Evolutionary conservation across 768 basidiomycete genomes (phyloP).

Genomic region (Tremella yokohamensis): DNA sequence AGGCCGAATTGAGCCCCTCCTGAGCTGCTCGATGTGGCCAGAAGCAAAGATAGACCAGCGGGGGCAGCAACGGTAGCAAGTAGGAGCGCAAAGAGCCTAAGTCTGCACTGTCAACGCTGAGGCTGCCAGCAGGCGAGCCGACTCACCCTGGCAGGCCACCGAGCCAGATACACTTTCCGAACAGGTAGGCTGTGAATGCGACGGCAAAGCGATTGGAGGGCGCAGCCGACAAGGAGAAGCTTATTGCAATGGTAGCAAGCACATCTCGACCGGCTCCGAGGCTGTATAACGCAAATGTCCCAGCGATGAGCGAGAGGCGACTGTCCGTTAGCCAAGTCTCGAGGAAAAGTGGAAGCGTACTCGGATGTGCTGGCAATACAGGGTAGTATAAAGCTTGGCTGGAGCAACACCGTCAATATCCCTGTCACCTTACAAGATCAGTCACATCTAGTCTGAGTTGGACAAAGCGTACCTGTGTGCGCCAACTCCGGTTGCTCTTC

Average conservation of each 20-base stretch:
- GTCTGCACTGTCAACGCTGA: no score
- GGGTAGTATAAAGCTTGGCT: constrained; percentile 76
- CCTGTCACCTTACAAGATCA: constrained; percentile 57
- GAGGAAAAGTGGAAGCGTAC: no score
- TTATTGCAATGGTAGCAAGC: constrained; percentile 72
- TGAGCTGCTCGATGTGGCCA: no score
- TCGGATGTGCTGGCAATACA: constrained; percentile 55
- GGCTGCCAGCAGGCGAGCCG: no score
- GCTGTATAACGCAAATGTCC: constrained; percentile 55
- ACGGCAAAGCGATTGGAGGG: constrained; percentile 63
- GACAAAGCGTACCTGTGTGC: constrained; percentile 64
- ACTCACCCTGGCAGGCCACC: constrained; percentile 66
- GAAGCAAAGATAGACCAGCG: no score
- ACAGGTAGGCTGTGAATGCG: constrained; percentile 68
- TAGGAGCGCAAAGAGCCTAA: no score
- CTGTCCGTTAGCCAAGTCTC: no score
- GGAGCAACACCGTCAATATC: constrained; percentile 68
- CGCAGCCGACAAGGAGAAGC: constrained; percentile 83
- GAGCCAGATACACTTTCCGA: constrained; percentile 83
- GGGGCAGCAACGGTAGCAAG: no score
- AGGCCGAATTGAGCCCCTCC: no score
- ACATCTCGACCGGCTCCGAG: constrained; percentile 69
- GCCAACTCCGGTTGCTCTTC: constrained; percentile 64
- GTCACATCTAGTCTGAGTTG: background rate
- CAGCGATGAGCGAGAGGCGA: no score